A percentile compares a stretch with the other conserved stretches of the same genome.
Evolutionary conservation across 768 basidiomycete species (phyloP).

Genomic region (Podaxis sp.): DNA sequence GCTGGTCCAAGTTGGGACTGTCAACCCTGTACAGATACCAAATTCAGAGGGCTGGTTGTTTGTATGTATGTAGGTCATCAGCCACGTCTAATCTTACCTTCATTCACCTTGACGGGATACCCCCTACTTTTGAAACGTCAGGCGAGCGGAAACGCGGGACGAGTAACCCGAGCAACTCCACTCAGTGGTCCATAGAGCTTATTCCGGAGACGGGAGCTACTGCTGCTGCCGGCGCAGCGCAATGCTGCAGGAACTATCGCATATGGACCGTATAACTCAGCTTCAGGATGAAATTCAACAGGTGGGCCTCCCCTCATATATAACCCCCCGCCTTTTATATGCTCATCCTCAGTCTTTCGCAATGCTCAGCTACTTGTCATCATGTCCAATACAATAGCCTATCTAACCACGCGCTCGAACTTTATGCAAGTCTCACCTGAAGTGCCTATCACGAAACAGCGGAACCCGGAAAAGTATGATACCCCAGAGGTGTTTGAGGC

Average conservation of each 20-base stretch:
- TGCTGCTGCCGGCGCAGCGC: slow-evolving; percentile 44
- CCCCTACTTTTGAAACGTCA: too few relatives aligned
- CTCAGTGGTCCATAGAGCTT: neutral
- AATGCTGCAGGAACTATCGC: slow-evolving; percentile 90
- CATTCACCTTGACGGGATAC: too few relatives aligned
- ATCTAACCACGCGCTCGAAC: slow-evolving; percentile 74
- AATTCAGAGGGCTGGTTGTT: too few relatives aligned
- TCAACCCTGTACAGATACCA: too few relatives aligned
- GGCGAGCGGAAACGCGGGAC: too few relatives aligned
- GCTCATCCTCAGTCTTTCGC: neutral
- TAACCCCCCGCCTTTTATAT: neutral
- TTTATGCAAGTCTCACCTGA: slow-evolving; percentile 78
- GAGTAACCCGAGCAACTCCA: too few relatives aligned
- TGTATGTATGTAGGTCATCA: too few relatives aligned
- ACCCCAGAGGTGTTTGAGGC: slow-evolving; percentile 75
- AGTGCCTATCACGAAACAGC: slow-evolving; percentile 82
- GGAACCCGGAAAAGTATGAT: slow-evolving; percentile 72
- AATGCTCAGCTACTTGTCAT: slow-evolving; percentile 74
- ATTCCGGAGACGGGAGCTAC: neutral
- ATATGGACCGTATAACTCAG: slow-evolving; percentile 96
- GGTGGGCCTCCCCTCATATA: slow-evolving; percentile 37
- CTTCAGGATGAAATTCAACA: slow-evolving; percentile 94
- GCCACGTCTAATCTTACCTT: too few relatives aligned
- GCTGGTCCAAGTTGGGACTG: too few relatives aligned
- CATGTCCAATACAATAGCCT: slow-evolving; percentile 81